These are phyloP conservation scores for Tremella fuciformis DNA, from an alignment of 768 basidiomycete genomes.

Conservation along the genomic window DNA sequence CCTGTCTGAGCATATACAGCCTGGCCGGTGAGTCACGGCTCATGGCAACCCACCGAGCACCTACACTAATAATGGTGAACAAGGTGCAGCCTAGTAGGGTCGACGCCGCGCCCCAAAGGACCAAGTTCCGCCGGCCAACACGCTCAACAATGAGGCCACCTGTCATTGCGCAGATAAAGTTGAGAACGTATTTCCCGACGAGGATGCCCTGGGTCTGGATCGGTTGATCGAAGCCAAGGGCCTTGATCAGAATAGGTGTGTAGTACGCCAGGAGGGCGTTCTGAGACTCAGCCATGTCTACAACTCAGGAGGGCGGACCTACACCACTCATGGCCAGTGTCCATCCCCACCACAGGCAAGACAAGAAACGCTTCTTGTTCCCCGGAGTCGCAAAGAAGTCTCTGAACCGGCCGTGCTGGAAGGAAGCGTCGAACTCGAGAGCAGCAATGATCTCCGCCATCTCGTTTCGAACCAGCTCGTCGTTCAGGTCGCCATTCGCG, in stretches of 20 bases:
- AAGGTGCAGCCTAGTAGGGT: constrained; percentile 18
- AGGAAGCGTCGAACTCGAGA: constrained; percentile 52
- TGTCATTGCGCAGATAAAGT: constrained; percentile 49
- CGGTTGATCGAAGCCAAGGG: constrained; percentile 61
- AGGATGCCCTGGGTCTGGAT: constrained; percentile 56
- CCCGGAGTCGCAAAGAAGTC: constrained; percentile 65
- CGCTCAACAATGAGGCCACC: constrained; percentile 19
- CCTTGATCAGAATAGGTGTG: constrained; percentile 61
- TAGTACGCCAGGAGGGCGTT: constrained; percentile 20
- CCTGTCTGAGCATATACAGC: too few relatives aligned
- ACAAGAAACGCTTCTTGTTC: constrained; percentile 53
- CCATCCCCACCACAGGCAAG: constrained; percentile 1
- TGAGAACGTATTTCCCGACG: constrained; percentile 59
- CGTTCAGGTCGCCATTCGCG: constrained; percentile 38
- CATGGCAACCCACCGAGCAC: not conserved
- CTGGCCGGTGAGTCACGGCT: too few relatives aligned
- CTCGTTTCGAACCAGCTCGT: constrained; percentile 53
- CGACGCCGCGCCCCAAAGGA: constrained; percentile 16
- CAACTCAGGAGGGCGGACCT: not conserved
- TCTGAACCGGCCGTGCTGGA: constrained; percentile 49
- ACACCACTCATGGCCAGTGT: constrained; percentile 11
- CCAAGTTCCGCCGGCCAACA: constrained; percentile 19
- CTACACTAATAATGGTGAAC: constrained; percentile 23
- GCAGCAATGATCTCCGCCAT: constrained; percentile 65
- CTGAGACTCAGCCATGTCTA: not conserved